These are phyloP conservation scores for Aeschynomene evenia DNA, from an alignment of 306 rosid genomes.

Conservation along the genomic window DNA sequence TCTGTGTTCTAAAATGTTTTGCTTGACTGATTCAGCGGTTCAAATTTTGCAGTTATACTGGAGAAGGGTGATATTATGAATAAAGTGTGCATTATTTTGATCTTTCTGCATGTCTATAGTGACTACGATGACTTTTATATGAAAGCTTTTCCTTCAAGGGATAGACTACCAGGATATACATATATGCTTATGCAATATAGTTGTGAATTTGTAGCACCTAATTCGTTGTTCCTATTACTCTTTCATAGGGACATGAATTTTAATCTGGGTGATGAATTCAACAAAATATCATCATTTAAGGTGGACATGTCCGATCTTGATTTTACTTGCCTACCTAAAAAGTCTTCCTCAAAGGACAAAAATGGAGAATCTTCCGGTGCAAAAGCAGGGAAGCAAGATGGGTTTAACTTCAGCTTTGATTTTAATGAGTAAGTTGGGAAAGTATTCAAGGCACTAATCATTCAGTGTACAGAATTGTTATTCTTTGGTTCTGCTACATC, in stretches of 20 bases:
- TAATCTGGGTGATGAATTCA: slow-evolving; percentile 75
- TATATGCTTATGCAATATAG: slow-evolving; percentile 19
- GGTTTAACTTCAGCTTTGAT: slow-evolving; percentile 70
- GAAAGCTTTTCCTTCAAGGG: slow-evolving; percentile 10
- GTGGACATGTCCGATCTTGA: slow-evolving; percentile 89
- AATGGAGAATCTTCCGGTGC: slow-evolving; percentile 54
- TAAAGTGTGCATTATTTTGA: slow-evolving; percentile 7
- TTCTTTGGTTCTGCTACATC: slow-evolving; percentile 16
- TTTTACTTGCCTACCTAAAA: slow-evolving; percentile 61
- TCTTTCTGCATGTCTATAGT: slow-evolving; percentile 3
- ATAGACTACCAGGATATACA: background rate
- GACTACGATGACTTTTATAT: slow-evolving; percentile 19
- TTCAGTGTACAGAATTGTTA: slow-evolving; percentile 16
- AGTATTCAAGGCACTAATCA: slow-evolving; percentile 11
- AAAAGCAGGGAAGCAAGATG: slow-evolving; percentile 52
- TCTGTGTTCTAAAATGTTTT: background rate
- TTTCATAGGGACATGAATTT: slow-evolving; percentile 76
- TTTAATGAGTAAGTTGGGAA: slow-evolving; percentile 69
- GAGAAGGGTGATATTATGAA: slow-evolving; percentile 27
- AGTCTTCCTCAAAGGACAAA: slow-evolving; percentile 44
- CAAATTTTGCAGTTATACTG: slow-evolving; percentile 9
- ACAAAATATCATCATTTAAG: slow-evolving; percentile 77
- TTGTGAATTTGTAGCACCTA: slow-evolving; percentile 32
- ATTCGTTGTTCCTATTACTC: slow-evolving; percentile 16
- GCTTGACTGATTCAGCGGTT: background rate